A percentile compares a stretch with the other conserved stretches of the same genome.
Evolutionary conservation across 179 eudicot species (phyloP).

Genomic region (Drosera spatulata): DNA sequence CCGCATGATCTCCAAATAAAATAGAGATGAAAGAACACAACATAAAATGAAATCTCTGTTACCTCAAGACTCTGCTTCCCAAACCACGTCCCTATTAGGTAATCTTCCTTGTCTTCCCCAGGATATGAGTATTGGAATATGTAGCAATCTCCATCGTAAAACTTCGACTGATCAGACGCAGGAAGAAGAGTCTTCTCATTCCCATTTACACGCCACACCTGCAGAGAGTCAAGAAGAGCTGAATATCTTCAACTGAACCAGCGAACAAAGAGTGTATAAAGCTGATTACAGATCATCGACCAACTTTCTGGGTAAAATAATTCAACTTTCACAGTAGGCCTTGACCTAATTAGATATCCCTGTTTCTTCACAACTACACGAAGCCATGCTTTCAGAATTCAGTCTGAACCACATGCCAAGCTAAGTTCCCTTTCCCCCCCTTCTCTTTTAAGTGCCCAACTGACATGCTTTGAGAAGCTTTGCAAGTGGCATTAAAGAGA

Average conservation of each 20-base stretch:
- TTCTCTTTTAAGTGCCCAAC: too few species aligned
- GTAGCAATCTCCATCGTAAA: slow-evolving; percentile 93
- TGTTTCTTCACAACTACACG: too few species aligned
- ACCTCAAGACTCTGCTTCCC: slow-evolving; percentile 90
- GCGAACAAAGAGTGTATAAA: not conserved
- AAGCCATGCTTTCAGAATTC: too few species aligned
- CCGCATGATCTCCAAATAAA: too few species aligned
- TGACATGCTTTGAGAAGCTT: too few species aligned
- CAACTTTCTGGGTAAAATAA: too few species aligned
- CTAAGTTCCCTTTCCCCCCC: too few species aligned
- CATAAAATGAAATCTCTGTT: not conserved
- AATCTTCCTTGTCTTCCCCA: slow-evolving; percentile 81
- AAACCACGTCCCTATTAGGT: slow-evolving; percentile 86
- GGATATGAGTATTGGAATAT: slow-evolving; percentile 85
- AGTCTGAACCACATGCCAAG: too few species aligned
- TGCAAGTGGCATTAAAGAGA: too few species aligned
- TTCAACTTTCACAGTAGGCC: too few species aligned
- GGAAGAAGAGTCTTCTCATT: slow-evolving; percentile 57
- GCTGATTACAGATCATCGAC: not conserved
- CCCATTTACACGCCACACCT: slow-evolving; percentile 95
- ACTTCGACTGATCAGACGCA: slow-evolving; percentile 62
- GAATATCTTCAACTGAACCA: not conserved
- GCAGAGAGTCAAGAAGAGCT: slow-evolving; percentile 7
- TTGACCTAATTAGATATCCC: too few species aligned
- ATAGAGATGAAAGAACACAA: too few species aligned